Percentiles rank a stretch among this genome's conserved stretches.
These are phyloP conservation scores for Antrodiella citrinella DNA, from an alignment of 768 basidiomycete genomes.

Conservation along the genomic window DNA sequence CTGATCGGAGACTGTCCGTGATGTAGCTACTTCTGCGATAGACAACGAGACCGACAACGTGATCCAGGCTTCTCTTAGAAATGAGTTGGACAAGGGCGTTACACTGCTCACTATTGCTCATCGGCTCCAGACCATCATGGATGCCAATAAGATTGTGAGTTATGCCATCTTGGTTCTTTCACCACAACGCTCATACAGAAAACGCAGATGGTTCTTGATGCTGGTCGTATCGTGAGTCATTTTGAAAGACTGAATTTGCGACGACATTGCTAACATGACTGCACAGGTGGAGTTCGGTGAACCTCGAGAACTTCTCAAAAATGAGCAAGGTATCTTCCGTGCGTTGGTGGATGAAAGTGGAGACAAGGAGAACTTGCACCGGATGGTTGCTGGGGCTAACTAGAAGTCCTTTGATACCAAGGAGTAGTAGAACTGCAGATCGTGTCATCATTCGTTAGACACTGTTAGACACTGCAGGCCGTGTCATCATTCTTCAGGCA, in stretches of 20 bases:
- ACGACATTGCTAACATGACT: not conserved
- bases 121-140: constrained; percentile 48
- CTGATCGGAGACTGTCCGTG: not conserved
- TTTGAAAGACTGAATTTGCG: not conserved
- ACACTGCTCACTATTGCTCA: constrained; percentile 54
- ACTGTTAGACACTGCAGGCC: too few species aligned
- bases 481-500: too few species aligned
- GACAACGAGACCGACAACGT: constrained; percentile 41
- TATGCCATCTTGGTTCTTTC: not conserved
- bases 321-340: too few species aligned
- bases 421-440: too few species aligned
- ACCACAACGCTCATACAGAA: not conserved
- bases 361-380: too few species aligned
- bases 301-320: too few species aligned
- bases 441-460: too few species aligned
- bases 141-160: constrained; percentile 47
- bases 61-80: constrained; percentile 48
- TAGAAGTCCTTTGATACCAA: too few species aligned
- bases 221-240: constrained; percentile 17
- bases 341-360: too few species aligned
- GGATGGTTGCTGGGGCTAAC: too few species aligned
- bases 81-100: constrained; percentile 30
- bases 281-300: not conserved
- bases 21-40: constrained; percentile 33
- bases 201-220: constrained; percentile 33